Conservation (phyloP, 202 grass and related monocot genomes). For the Digitaria exilis region DNA sequence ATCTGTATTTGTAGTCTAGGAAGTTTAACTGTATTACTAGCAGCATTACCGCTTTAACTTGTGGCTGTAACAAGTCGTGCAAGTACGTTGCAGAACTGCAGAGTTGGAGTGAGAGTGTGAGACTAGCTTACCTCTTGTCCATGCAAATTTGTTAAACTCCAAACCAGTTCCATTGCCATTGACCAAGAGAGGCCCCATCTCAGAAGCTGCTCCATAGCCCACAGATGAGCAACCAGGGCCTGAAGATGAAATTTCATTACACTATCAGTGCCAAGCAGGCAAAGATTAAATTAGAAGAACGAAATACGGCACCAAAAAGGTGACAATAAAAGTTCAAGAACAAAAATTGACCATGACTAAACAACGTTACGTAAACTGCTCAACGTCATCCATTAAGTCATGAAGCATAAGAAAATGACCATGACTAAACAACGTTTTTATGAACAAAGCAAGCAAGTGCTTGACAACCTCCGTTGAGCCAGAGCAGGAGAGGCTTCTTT, state of each 20-base stretch:
- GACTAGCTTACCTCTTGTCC: conserved; percentile 60
- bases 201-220: conserved; percentile 80
- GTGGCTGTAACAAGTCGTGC: neutral
- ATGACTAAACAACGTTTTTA: neutral
- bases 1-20: too few relatives aligned
- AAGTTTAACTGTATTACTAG: neutral
- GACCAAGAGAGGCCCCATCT: conserved; percentile 70
- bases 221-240: conserved; percentile 87
- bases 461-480: conserved; percentile 79
- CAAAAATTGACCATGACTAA: conserved; percentile 35
- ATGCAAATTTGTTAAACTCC: conserved; percentile 75
- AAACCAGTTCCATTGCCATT: conserved; percentile 66
- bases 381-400: conserved; percentile 12
- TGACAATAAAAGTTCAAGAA: conserved; percentile 4
- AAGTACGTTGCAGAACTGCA: neutral
- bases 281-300: neutral
- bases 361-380: neutral
- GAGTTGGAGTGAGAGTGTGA: neutral
- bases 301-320: neutral
- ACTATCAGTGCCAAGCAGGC: neutral
- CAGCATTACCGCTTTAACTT: neutral
- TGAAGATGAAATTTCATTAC: conserved; percentile 25
- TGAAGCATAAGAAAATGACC: conserved; percentile 45
- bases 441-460: neutral
- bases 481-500: conserved; percentile 72